phyloP scores from a whole-genome alignment of 176 grass and related monocot genomes.

The Olyra latifolia region DNA sequence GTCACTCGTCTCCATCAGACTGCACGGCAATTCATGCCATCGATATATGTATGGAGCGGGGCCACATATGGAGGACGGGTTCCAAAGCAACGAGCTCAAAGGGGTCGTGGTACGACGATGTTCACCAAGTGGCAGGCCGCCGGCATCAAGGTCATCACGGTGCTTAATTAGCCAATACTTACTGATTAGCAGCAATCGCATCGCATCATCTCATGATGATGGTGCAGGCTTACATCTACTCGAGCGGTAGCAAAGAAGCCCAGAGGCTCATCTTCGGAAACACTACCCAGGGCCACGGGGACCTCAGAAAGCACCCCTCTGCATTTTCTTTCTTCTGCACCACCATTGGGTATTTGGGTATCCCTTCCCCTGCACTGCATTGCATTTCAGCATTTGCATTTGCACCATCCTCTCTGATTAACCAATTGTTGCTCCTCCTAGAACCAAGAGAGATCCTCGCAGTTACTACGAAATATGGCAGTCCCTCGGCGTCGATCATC shows the following conservation, averaged over 20 bases:
- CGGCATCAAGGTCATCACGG: conserved; percentile 71
- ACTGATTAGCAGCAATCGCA: no score
- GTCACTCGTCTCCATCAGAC: no score
- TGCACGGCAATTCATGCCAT: no score
- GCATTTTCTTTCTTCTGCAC: conserved; percentile 96
- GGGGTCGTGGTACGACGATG: conserved; percentile 76
- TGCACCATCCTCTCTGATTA: no score
- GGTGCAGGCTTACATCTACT: conserved; percentile 90
- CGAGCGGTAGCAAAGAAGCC: conserved; percentile 94
- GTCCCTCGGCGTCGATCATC: conserved; percentile 67
- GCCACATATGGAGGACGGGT: conserved; percentile 82
- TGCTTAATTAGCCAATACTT: no score
- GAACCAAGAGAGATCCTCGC: conserved; percentile 67
- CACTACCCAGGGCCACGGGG: conserved; percentile 69
- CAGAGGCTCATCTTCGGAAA: conserved; percentile 91
- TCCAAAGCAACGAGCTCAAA: conserved; percentile 60
- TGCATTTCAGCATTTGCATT: no score
- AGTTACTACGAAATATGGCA: conserved; percentile 90
- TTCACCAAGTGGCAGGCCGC: conserved; percentile 62
- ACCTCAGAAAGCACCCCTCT: conserved; percentile 68
- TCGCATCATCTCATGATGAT: no score
- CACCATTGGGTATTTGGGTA: conserved; percentile 58
- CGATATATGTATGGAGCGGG: no score
- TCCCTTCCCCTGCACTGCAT: no score
- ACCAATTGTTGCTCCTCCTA: no score